Conservation (phyloP, 176 grass and related monocot genomes). For the Musa beccarii region DNA sequence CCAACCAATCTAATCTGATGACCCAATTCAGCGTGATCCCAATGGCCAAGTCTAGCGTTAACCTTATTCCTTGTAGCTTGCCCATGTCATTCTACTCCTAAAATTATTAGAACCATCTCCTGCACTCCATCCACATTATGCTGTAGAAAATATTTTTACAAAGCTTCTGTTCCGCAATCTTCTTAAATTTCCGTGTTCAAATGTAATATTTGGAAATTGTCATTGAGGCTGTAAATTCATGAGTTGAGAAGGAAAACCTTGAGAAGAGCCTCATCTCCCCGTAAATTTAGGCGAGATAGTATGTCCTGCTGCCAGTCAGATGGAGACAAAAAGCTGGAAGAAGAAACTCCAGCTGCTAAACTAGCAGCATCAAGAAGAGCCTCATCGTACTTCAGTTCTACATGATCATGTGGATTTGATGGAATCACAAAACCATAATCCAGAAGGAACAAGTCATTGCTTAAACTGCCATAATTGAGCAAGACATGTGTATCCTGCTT, state of each 20-base stretch:
- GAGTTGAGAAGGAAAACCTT: slow-evolving; percentile 38
- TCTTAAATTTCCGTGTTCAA: background rate
- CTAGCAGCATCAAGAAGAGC: slow-evolving; percentile 85
- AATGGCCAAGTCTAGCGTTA: background rate
- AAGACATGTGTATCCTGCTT: slow-evolving; percentile 50
- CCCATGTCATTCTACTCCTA: background rate
- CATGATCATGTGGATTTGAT: slow-evolving; percentile 64
- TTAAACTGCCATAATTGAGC: slow-evolving; percentile 83
- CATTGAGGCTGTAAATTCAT: background rate
- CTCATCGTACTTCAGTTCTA: slow-evolving; percentile 84
- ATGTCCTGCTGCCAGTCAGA: slow-evolving; percentile 64
- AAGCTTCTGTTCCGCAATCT: background rate
- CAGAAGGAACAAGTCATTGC: slow-evolving; percentile 83
- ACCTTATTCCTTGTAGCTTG: background rate
- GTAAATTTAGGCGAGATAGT: slow-evolving; percentile 59
- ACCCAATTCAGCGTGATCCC: background rate
- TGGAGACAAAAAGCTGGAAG: slow-evolving; percentile 69
- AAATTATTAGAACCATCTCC: background rate
- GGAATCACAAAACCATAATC: slow-evolving; percentile 96
- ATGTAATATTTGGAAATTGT: background rate
- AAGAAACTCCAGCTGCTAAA: slow-evolving; percentile 73
- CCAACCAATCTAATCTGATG: background rate
- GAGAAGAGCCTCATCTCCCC: slow-evolving; percentile 53
- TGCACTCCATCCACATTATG: background rate
- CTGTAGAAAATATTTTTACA: background rate